Evolutionary conservation across 1,139 yeast genomes (phyloP).

Genomic region (Candida gigantensis): DNA sequence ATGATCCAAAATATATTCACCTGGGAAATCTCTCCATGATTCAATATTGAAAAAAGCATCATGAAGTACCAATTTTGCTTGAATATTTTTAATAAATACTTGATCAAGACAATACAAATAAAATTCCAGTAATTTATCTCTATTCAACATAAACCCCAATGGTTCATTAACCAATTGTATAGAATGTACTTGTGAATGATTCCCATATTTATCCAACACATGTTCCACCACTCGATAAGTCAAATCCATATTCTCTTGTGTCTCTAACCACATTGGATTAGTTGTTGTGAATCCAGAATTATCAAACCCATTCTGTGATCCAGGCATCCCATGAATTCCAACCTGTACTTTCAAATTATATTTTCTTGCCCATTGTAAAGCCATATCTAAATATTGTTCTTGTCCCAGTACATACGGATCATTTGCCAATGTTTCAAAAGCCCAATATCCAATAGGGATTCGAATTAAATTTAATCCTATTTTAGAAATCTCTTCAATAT

Average conservation of each 20-base stretch:
- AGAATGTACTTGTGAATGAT: slow-evolving; percentile 17
- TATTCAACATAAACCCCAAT: slow-evolving; percentile 19
- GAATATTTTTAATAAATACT: slow-evolving; percentile 13
- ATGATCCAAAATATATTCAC: slow-evolving; percentile 23
- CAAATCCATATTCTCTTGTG: slow-evolving; percentile 17
- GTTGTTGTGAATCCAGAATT: slow-evolving; percentile 23
- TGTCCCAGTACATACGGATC: slow-evolving; percentile 29
- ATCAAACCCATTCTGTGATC: slow-evolving; percentile 32
- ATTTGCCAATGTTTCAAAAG: slow-evolving; percentile 19
- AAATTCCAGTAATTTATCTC: slow-evolving; percentile 17
- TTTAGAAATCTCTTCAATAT: slow-evolving; percentile 19
- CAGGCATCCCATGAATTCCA: slow-evolving; percentile 31
- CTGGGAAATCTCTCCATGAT: slow-evolving; percentile 22
- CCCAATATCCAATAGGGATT: slow-evolving; percentile 32
- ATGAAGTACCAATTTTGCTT: slow-evolving; percentile 20
- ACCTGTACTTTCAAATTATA: slow-evolving; percentile 22
- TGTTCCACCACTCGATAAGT: slow-evolving; percentile 20
- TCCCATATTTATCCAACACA: slow-evolving; percentile 24
- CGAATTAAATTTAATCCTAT: slow-evolving; percentile 25
- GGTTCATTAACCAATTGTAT: slow-evolving; percentile 29
- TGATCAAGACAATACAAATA: slow-evolving; percentile 16
- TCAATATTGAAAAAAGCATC: slow-evolving; percentile 26
- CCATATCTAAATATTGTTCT: slow-evolving; percentile 24
- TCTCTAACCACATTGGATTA: slow-evolving; percentile 17
- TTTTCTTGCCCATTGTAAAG: slow-evolving; percentile 23